Evolutionary conservation across 352 stramenopile species (phyloP).

Genomic region (Globisporangium nunn): DNA sequence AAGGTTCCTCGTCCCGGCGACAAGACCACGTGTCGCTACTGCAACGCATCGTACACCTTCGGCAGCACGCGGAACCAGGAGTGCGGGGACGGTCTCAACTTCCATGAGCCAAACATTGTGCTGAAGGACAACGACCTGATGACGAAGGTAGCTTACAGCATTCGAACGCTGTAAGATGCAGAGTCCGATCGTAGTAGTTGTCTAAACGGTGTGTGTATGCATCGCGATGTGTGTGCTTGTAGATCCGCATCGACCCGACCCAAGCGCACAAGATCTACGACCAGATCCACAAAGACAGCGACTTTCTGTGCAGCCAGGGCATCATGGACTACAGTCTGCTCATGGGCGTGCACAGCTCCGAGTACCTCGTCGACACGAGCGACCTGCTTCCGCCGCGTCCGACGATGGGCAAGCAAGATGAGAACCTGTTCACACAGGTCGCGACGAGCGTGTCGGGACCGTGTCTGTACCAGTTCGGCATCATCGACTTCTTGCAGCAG

Average conservation of each 20-base stretch:
- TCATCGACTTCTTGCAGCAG: slow-evolving; percentile 90
- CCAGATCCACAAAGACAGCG: slow-evolving; percentile 83
- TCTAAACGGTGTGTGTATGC: background rate
- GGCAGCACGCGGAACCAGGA: slow-evolving; percentile 78
- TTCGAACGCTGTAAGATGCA: background rate
- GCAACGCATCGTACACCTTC: slow-evolving; percentile 84
- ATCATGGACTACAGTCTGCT: slow-evolving; percentile 93
- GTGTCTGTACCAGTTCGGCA: slow-evolving; percentile 88
- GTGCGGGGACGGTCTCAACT: slow-evolving; percentile 81
- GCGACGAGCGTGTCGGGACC: slow-evolving; percentile 82
- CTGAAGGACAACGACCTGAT: slow-evolving; percentile 88
- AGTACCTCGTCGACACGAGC: slow-evolving; percentile 83
- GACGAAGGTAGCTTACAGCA: slow-evolving; percentile 47
- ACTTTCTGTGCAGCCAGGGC: slow-evolving; percentile 84
- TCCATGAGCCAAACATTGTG: slow-evolving; percentile 85
- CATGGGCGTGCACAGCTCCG: slow-evolving; percentile 86
- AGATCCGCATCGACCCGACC: slow-evolving; percentile 73
- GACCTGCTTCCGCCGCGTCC: slow-evolving; percentile 35
- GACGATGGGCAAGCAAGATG: slow-evolving; percentile 31
- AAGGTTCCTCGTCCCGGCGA: slow-evolving; percentile 74
- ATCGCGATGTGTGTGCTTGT: background rate
- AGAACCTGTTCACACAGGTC: slow-evolving; percentile 66
- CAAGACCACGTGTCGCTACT: slow-evolving; percentile 81
- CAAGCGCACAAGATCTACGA: slow-evolving; percentile 83
- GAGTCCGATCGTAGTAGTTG: no score